A percentile compares a stretch with the other conserved stretches of the same genome.
These are phyloP conservation scores for Saccharomycopsis fodiens DNA, from an alignment of 805 yeast genomes.

Conservation along the genomic window DNA sequence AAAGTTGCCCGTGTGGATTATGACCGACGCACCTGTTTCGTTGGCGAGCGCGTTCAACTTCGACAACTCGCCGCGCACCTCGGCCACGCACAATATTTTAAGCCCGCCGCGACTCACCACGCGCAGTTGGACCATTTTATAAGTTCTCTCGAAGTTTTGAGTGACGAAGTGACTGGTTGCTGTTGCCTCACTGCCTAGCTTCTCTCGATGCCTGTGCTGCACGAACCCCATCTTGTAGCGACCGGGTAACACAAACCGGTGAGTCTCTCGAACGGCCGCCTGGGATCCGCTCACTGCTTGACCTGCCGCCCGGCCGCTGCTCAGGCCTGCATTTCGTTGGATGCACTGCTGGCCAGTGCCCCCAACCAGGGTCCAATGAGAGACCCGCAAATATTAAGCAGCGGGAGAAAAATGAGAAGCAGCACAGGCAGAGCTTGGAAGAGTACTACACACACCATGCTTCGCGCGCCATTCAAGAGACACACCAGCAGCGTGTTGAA, in stretches of 20 bases:
- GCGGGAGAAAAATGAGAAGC: background rate
- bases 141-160: too few species aligned
- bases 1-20: slow-evolving; percentile 71
- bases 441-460: slow-evolving; percentile 4
- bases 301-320: too few species aligned
- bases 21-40: slow-evolving; percentile 39
- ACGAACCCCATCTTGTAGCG: too few species aligned
- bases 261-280: too few species aligned
- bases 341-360: too few species aligned
- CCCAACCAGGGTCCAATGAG: too few species aligned
- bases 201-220: too few species aligned
- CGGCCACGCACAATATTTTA: slow-evolving; percentile 45
- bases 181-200: too few species aligned
- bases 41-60: slow-evolving; percentile 42
- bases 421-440: background rate
- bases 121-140: background rate
- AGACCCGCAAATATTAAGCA: background rate
- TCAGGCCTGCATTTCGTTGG: too few species aligned
- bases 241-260: too few species aligned
- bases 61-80: slow-evolving; percentile 46
- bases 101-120: slow-evolving; percentile 22
- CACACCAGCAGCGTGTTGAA: slow-evolving; percentile 5
- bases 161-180: too few species aligned
- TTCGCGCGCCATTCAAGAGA: slow-evolving; percentile 6
- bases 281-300: too few species aligned